A percentile compares a stretch with the other conserved stretches of the same genome.
These are phyloP conservation scores for Elsinoe fawcettii DNA, from an alignment of 2,329 filamentous ascomycete species.

Conservation along the genomic window DNA sequence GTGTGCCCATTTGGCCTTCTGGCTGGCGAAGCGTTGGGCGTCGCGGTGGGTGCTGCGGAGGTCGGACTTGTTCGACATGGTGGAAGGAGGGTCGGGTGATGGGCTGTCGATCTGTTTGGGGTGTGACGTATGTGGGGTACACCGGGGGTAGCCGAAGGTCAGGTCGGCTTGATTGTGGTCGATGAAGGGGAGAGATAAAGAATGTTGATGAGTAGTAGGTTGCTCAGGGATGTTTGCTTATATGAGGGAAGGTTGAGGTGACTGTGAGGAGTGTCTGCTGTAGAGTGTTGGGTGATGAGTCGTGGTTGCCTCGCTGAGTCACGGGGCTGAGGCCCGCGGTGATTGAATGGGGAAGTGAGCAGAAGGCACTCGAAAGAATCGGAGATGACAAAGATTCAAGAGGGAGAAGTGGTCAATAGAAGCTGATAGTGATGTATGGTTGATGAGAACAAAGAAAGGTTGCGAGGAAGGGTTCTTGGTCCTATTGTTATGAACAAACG, in stretches of 20 bases:
- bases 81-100: conserved; percentile 11
- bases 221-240: conserved; percentile 6
- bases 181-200: background rate
- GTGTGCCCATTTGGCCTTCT: conserved; percentile 45
- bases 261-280: background rate
- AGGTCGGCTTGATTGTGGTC: background rate
- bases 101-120: conserved; percentile 10
- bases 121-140: conserved; percentile 8
- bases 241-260: background rate
- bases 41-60: conserved; percentile 48
- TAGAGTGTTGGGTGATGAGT: background rate
- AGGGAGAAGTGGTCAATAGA: background rate
- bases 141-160: background rate
- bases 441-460: conserved; percentile 9
- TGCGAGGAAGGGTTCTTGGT: background rate
- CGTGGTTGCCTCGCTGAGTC: conserved; percentile 12
- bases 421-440: background rate
- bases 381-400: background rate
- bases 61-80: conserved; percentile 42
- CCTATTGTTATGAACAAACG: conserved; percentile 9
- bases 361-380: conserved; percentile 4
- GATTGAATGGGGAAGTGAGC: conserved; percentile 4
- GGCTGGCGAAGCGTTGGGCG: conserved; percentile 44
- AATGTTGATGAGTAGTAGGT: background rate
- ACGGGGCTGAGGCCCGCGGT: conserved; percentile 8